Base-by-base conservation (phyloP, 1,284 basidiomycete genomes). In the Baeospora myosura region DNA sequence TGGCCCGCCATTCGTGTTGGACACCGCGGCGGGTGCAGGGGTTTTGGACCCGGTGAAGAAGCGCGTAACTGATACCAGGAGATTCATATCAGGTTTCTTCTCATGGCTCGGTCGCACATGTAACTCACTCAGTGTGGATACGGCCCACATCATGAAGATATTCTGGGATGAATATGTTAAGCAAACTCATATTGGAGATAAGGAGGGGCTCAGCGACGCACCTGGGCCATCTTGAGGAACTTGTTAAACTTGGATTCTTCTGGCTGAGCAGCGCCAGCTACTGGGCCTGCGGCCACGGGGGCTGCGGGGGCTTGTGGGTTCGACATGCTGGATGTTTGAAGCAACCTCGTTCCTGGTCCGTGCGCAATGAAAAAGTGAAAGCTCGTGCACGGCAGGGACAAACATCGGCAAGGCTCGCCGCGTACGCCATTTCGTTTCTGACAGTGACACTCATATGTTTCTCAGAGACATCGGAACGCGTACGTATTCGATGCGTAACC, bases 101-200 rank as follows among this genome's bases (percentile, higher is more conserved):
- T 17, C 24, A 42, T 49, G 21, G 42, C 11, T 16, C 16, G 23
- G 48, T n/a, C n/a, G n/a, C 12, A 43, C 29, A 33, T 12, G 23
- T 18, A 25, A 61, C 74, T 43, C 51, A 82, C 83, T 75, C 28
- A 83, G 53, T 57, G 84, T 80, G 32, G 76, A 70, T 29, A 83
- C 53, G 17, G 68, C 69, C 65, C 72, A 85, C 43, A 80, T 61
- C 40, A 86, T 49, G 33, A 86, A 60, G 14, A 76, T 57, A 85
- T 85, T 81, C 82, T 86, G 42, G 35, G 47, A 14, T 41, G 20
- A 16, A 21, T 18, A 16, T 16, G 21, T 20, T 4, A 34, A n/a
- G 11, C 11, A 8, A 8, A 17, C 12, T 20, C 11, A 1, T n/a
- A 17, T 16, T 20, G 10, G 4, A 14, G 33, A 14, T 16, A 17